Base-by-base conservation (phyloP, 169 alveolate species). In the Sarcocystis neurona region DNA sequence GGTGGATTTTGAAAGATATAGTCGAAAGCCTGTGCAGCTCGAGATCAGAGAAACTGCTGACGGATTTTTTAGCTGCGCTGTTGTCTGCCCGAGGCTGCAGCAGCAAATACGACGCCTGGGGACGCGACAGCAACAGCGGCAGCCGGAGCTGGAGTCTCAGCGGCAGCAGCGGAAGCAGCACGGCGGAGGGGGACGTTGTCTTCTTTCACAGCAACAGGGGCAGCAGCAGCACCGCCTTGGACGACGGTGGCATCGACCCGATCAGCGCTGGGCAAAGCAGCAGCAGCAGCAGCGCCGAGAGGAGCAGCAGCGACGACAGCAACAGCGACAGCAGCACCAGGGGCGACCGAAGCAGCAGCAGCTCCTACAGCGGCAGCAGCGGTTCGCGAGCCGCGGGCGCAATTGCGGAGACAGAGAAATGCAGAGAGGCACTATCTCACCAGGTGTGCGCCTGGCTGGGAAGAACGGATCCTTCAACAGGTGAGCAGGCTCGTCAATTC, bases 401-500 rank as follows among this genome's bases (percentile, higher is more conserved):
- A n/a, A n/a, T n/a, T 12, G 75, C 1, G n/a, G 75, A 63, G 43
- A 43, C 27, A n/a, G 6, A 18, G 6, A 43, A 63, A 63, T 41
- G 75, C 75, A 43, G 75, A n/a, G 75, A 63, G 12, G 32, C 4
- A 63, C 75, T 63, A 37, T 37, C 75, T 0, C 39, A 3, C n/a
- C 37, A 63, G 43, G 75, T n/a, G 44, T 63, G 75, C 43, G 41
- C 41, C 20, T 63, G 75, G 75, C 75, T 63, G 39, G 75, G 44
- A 43, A 63, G 75, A 18, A 63, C 27, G 43, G 12, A 37, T 5
- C 44, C 75, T 8, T 37, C 2, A 15, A 63, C 75, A n/a, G 75
- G 75, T 63, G 32, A 37, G 43, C 72, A 58, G 72, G n/a, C n/a
- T n/a, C n/a, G n/a, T n/a, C n/a, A n/a, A n/a, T n/a, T n/a, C n/a